Conservation (phyloP, 169 alveolate species). For the Plasmodium cynomolgi region DNA sequence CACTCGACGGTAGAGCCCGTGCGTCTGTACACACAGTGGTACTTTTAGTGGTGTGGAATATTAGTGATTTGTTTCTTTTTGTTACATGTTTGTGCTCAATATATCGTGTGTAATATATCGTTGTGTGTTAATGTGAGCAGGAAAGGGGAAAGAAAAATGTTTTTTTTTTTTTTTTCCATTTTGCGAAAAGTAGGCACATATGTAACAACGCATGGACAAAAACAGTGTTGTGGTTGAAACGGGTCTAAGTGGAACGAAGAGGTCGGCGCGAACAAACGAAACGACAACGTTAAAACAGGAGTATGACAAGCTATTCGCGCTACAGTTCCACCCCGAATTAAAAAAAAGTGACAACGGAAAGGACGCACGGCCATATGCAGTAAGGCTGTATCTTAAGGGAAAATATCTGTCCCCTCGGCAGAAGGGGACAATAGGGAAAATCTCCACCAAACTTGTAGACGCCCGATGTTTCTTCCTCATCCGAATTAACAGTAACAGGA, state of each 20-base stretch:
- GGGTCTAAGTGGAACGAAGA: not conserved
- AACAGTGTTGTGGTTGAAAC: not conserved
- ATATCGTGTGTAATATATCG: not conserved
- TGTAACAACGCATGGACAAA: not conserved
- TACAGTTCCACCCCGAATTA: not conserved
- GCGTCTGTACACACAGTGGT: not conserved
- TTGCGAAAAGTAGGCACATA: not conserved
- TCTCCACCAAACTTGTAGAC: not conserved
- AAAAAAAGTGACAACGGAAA: not conserved
- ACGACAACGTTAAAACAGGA: not conserved
- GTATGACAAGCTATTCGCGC: not conserved
- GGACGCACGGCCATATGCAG: not conserved
- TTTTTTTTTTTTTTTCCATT: not conserved
- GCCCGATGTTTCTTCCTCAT: not conserved
- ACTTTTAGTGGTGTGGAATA: not conserved
- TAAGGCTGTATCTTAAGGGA: not conserved
- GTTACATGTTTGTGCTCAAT: not conserved
- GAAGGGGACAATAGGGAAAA: not conserved
- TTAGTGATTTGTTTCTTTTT: not conserved
- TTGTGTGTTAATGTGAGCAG: not conserved
- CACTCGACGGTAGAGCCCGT: not conserved
- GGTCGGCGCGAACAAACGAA: not conserved
- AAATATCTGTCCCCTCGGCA: not conserved
- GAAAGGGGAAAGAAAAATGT: not conserved
- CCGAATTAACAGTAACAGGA: slow-evolving; percentile 61